Evolutionary conservation across 2,329 filamentous ascomycete species (phyloP).

Genomic region (Rhinocladiella similis): DNA sequence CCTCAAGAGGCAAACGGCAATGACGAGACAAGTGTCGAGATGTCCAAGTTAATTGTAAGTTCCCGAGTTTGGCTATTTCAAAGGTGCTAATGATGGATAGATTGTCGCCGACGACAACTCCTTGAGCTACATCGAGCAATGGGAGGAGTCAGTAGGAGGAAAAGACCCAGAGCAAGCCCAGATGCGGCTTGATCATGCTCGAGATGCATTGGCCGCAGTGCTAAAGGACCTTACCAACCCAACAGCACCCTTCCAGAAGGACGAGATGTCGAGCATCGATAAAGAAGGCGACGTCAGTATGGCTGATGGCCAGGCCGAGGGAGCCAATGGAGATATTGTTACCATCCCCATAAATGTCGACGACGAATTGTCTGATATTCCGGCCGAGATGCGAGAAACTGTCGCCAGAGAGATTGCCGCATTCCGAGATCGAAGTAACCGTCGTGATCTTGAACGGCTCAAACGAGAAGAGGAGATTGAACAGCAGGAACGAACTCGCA

Average conservation of each 20-base stretch:
- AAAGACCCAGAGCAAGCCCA: constrained; percentile 62
- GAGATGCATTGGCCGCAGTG: constrained; percentile 65
- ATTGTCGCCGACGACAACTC: constrained; percentile 79
- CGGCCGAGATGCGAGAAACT: constrained; percentile 91
- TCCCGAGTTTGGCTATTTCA: background rate
- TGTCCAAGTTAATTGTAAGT: constrained; percentile 66
- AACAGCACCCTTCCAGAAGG: constrained; percentile 46
- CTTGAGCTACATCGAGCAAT: constrained; percentile 80
- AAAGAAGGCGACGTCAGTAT: constrained; percentile 68
- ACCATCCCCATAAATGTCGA: constrained; percentile 86
- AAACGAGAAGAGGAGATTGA: constrained; percentile 91
- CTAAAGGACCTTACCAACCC: constrained; percentile 74
- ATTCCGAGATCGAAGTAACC: constrained; percentile 88
- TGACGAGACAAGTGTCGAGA: constrained; percentile 45
- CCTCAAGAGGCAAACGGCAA: constrained; percentile 40
- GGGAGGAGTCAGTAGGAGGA: constrained; percentile 66
- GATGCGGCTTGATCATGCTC: constrained; percentile 69
- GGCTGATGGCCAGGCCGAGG: constrained; percentile 53
- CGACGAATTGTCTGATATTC: constrained; percentile 93
- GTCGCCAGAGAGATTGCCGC: constrained; percentile 92
- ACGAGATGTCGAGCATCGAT: constrained; percentile 53
- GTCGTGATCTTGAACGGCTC: constrained; percentile 83
- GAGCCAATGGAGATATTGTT: constrained; percentile 65
- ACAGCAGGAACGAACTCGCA: constrained; percentile 72
- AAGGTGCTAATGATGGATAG: constrained; percentile 34